phyloP scores from a whole-genome alignment of 2,329 filamentous ascomycete species.

The Pyrenophora graminea region DNA sequence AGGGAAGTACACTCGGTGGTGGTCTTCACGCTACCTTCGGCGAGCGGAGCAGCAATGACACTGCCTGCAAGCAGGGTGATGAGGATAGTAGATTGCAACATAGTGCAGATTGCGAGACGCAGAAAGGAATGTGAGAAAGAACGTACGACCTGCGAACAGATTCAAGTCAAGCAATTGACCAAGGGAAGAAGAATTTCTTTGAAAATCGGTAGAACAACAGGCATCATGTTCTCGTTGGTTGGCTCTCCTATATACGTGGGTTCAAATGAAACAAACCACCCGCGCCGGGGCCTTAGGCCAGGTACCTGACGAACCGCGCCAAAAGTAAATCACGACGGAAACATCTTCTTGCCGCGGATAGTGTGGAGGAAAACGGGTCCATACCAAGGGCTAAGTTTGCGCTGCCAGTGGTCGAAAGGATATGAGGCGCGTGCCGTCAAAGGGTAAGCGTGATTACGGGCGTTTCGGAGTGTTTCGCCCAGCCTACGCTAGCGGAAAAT shows the following conservation, averaged over 20 bases:
- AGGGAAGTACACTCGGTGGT: constrained; percentile 53
- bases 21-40: constrained; percentile 50
- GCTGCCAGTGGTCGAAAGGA: constrained; percentile 23
- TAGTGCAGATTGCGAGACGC: constrained; percentile 29
- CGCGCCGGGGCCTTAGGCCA: constrained; percentile 21
- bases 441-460: constrained; percentile 26
- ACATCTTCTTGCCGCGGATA: constrained; percentile 19
- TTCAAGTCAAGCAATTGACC: constrained; percentile 28
- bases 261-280: constrained; percentile 27
- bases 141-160: constrained; percentile 42
- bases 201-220: constrained; percentile 29
- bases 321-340: constrained; percentile 21
- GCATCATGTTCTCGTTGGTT: constrained; percentile 5
- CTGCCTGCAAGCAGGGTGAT: constrained; percentile 41
- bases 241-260: constrained; percentile 22
- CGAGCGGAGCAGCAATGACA: constrained; percentile 43
- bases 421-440: constrained; percentile 17
- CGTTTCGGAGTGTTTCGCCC: constrained; percentile 36
- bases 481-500: constrained; percentile 24
- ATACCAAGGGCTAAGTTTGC: constrained; percentile 8
- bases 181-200: constrained; percentile 23
- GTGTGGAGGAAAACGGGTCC: constrained; percentile 18
- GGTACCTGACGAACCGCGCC: constrained; percentile 16
- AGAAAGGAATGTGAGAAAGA: constrained; percentile 37
- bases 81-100: constrained; percentile 39